Base-by-base conservation (phyloP, 2,329 filamentous ascomycete genomes). In the Apiospora saccharicola region DNA sequence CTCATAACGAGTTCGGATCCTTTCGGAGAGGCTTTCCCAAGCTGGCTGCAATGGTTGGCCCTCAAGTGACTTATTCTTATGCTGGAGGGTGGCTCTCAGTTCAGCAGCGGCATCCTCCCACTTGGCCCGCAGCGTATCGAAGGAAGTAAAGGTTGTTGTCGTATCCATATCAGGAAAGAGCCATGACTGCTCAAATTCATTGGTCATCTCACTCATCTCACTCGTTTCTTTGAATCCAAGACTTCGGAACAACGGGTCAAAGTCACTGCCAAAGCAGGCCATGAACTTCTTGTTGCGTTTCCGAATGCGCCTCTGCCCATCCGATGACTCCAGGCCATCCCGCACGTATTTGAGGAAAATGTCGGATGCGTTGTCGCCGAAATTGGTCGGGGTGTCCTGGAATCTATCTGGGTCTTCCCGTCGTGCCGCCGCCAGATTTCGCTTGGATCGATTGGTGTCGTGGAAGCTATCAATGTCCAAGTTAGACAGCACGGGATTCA, bases 251-350 rank as follows among this genome's bases (percentile, higher is more conserved):
- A 90, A 82, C 30, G 79, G 77, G 67, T 86, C 85, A 69, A 87
- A 87, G 4, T 86, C 84, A 5, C 82, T 82, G 0, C 88, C 86
- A 72, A 90, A 90, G 8, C 88, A 82, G 1, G 89, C 85, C 37
- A 81, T 80, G 71, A 90, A 90, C 19, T 86, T 84, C 77, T 90
- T 90, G 75, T 90, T 90, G 1, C 88, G 81, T 70, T 86, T 87
- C 2, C 88, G 87, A 47, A 90, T 89, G 69, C 81, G 86, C 64
- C 86, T 81, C 0, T 78, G 73, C 2, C 73, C 74, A 0, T 78
- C 78, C 0, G 79, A 79, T 2, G 79, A 78, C 0, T 84, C 82
- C 3, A 87, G 81, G 7, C 87, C 80, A 72, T 90, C 87, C 44
- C 83, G 85, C 4, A 90, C 79, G 69, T 90, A 90, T 8, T 84